Conservation (phyloP, 1,284 basidiomycete genomes). For the Takashimella koratensis region DNA sequence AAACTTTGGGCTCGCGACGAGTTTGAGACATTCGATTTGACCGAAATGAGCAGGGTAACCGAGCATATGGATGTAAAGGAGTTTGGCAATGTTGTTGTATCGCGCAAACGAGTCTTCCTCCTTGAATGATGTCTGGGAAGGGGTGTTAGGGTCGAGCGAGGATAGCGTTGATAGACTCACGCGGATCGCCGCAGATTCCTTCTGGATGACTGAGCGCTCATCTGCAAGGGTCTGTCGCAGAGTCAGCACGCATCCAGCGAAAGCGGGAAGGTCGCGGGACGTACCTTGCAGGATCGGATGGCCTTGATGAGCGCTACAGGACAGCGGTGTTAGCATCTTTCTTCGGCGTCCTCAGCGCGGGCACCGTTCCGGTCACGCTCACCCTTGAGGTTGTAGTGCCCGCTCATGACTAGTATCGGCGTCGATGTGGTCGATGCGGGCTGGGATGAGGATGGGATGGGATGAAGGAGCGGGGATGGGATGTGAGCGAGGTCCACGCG, state of each 20-base stretch:
- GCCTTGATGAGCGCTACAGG: conserved; percentile 83
- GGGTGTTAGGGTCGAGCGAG: background rate
- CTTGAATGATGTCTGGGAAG: conserved; percentile 74
- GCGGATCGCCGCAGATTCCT: conserved; percentile 95
- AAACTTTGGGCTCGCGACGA: conserved; percentile 96
- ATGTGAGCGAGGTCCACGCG: background rate
- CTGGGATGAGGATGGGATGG: background rate
- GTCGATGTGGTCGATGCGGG: background rate
- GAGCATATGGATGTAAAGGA: conserved; percentile 99
- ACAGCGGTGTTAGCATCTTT: too few species aligned
- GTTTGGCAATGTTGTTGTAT: conserved; percentile 96
- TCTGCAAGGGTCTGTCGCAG: conserved; percentile 85
- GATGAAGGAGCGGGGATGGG: background rate
- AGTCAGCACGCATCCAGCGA: background rate
- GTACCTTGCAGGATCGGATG: conserved; percentile 85
- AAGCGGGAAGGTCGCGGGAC: too few species aligned
- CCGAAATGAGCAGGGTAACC: conserved; percentile 99
- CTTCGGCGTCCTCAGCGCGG: too few species aligned
- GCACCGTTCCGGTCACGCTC: too few species aligned
- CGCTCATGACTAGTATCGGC: conserved; percentile 37
- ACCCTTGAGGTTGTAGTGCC: conserved; percentile 89
- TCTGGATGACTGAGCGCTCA: conserved; percentile 94
- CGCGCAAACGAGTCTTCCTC: conserved; percentile 92
- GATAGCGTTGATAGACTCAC: conserved; percentile 19
- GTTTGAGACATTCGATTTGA: conserved; percentile 98